Base-by-base conservation (phyloP, 306 rosid species). In the Castanea crenata region DNA sequence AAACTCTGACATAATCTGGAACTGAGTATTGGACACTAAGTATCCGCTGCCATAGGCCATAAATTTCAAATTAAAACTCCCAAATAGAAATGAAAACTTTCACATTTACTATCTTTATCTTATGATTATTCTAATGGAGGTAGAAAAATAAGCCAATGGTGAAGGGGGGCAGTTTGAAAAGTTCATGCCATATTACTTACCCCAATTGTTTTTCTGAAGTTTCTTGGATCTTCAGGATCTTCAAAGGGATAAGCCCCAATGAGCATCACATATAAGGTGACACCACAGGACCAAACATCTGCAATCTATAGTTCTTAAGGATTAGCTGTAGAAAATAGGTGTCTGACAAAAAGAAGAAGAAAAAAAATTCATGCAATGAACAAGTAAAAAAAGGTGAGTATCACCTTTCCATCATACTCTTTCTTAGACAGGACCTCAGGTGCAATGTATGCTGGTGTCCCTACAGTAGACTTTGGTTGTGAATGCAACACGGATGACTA, bases 261-360 rank as follows among this genome's bases (percentile, higher is more conserved):
- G 69, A 91, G 77, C 98, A 93, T 93, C 82, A 93, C 98, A 74
- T 83, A 91, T 78, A 93, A 86, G 77, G 98, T 91, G 78, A 93
- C 98, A 61, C 98, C 98, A 84, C 98, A 91, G 62, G 98, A 93
- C 97, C 98, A 93, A 83, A 93, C 95, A 85, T 93, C 98, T 82
- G 98, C 93, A 83, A 91, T 84, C 98, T 93, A 77, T 77, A 78
- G 57, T 76, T 55, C 73, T 38, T 71, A 49, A 64, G 25, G 70
- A 76, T 71, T 21, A 69, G 35, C 52, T 20, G 25, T 27, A 27
- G 35, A 70, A 65, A 4, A 73, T 34, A 10, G 12, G 65, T 5
- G 74, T 71, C 61, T 74, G 51, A 79, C 54, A 46, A 46, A 21
- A 29, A 16, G 68, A 49, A 38, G 59, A 41, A 32, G 4, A 69